phyloP scores from a whole-genome alignment of 257 asterid genomes.

The Voacanga thouarsii region DNA sequence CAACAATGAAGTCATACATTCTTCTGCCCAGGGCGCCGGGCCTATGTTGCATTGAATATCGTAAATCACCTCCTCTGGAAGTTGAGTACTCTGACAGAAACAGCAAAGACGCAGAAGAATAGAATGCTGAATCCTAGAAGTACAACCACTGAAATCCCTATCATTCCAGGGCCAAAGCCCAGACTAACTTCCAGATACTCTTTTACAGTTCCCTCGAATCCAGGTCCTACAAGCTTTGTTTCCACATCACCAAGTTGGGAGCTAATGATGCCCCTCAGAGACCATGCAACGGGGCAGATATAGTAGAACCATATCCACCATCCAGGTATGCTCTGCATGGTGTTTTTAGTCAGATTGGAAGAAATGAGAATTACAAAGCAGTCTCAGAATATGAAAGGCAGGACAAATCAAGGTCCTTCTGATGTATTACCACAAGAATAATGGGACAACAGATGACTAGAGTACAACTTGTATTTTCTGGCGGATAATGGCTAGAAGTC shows the following conservation, averaged over 20 bases:
- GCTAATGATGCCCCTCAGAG: constrained; percentile 65
- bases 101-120: constrained; percentile 56
- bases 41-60: neutral
- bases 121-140: constrained; percentile 48
- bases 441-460: no score
- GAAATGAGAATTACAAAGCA: no score
- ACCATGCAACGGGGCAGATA: constrained; percentile 78
- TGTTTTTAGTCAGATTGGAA: neutral
- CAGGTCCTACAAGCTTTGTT: constrained; percentile 45
- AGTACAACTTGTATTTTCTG: no score
- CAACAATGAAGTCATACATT: neutral
- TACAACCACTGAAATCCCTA: constrained; percentile 40
- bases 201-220: constrained; percentile 62
- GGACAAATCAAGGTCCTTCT: neutral
- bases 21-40: no score
- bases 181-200: constrained; percentile 45
- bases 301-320: constrained; percentile 98
- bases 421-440: no score
- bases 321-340: constrained; percentile 56
- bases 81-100: constrained; percentile 64
- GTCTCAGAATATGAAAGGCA: neutral
- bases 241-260: constrained; percentile 86
- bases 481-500: no score
- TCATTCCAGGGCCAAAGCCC: constrained; percentile 59
- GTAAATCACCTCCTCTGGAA: constrained; percentile 60